A percentile compares a stretch with the other conserved stretches of the same genome.
Conservation (phyloP, 2,329 filamentous ascomycete species). For the Phialophora expanda region DNA sequence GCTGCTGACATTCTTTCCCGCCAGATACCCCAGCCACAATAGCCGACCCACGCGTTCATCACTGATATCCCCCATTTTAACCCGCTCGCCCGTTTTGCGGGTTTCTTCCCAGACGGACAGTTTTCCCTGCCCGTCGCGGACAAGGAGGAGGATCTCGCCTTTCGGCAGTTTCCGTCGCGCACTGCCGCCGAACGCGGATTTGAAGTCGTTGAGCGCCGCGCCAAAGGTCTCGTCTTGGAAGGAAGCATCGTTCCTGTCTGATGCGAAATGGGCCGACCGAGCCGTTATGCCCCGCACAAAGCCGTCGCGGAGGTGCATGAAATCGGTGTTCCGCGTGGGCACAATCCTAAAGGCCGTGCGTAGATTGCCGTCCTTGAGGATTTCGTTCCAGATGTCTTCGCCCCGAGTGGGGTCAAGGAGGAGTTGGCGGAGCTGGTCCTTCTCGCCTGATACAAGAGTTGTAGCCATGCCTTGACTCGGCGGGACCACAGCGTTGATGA, state of each 20-base stretch:
- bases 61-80: constrained; percentile 70
- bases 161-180: constrained; percentile 72
- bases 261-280: constrained; percentile 65
- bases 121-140: constrained; percentile 68
- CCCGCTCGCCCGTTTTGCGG: constrained; percentile 51
- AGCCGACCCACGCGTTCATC: constrained; percentile 82
- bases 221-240: constrained; percentile 74
- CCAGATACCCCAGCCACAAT: constrained; percentile 89
- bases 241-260: constrained; percentile 53
- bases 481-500: constrained; percentile 70
- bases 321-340: constrained; percentile 92
- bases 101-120: constrained; percentile 71
- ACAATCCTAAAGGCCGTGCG: constrained; percentile 81
- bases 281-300: constrained; percentile 85
- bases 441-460: constrained; percentile 81
- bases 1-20: constrained; percentile 83
- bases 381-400: constrained; percentile 73
- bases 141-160: constrained; percentile 75
- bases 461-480: constrained; percentile 63
- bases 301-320: constrained; percentile 87
- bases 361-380: constrained; percentile 71
- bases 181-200: constrained; percentile 77
- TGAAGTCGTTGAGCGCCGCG: constrained; percentile 75
- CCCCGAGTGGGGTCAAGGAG: constrained; percentile 73
- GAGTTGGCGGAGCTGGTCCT: constrained; percentile 69